Base-by-base conservation (phyloP, 2,329 filamentous ascomycete species). In the Pseudogymnoascus sp. region DNA sequence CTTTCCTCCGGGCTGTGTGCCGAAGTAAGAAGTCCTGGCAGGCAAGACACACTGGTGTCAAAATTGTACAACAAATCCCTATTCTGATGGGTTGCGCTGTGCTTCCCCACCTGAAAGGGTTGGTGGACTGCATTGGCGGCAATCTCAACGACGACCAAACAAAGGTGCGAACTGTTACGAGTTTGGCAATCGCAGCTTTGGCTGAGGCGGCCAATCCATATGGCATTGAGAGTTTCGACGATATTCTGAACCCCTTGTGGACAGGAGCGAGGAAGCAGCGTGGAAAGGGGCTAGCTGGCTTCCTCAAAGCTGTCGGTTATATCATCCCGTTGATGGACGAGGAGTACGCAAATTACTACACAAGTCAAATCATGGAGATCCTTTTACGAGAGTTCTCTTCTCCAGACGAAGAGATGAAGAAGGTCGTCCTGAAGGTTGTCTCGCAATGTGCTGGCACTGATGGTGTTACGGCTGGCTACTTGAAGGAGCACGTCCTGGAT, bases 311-410 rank as follows among this genome's bases (percentile, higher is more conserved):
- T 55, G 93, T 99, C 45, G 94, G 94, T 26, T 97, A 94, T 74
- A 96, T 99, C 72, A 97, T 99, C 66, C 94, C 94, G 4, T 83
- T 99, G 61, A 99, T 99, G 94, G 94, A 99, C 77, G 94, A 99
- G 76, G 94, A 99, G 73, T 97, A 97, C 74, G 93, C 94, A 76
- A 97, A 97, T 74, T 99, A 99, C 78, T 99, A 99, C 72, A 97
- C 94, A 7, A 91, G 87, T 68, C 92, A 99, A 75, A 97, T 99
- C 71, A 97, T 99, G 93, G 94, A 97, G 75, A 97, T 97, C 70
- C 79, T 99, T 12, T 84, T 97, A 31, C 87, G 94, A 70, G 94
- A 99, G 73, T 99, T 99, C 72, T 90, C 92, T 6, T 97, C 93
- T 0, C 94, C 94, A 0, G 94, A 99, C 68, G 94, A 99, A 75